A percentile compares a stretch with the other conserved stretches of the same genome.
These are phyloP conservation scores for Periglandula ipomoeae DNA, from an alignment of 2,329 filamentous ascomycete genomes.

Conservation along the genomic window DNA sequence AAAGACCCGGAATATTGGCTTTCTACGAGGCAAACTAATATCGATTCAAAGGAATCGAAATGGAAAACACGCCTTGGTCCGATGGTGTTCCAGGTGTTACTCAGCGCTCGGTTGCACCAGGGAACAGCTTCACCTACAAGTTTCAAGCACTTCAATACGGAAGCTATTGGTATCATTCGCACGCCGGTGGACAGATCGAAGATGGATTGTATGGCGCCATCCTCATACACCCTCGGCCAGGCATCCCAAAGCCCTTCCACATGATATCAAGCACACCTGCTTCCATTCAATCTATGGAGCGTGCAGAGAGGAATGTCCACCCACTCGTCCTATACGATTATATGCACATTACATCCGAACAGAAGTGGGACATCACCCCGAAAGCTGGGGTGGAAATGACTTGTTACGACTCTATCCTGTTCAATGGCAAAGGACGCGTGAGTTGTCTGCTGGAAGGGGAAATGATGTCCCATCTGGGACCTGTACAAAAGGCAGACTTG, in stretches of 20 bases:
- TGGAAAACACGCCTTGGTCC: slow-evolving; percentile 46
- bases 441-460: slow-evolving; percentile 38
- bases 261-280: slow-evolving; percentile 32
- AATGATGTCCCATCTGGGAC: slow-evolving; percentile 28
- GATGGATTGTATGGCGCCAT: slow-evolving; percentile 53
- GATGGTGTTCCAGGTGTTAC: slow-evolving; percentile 51
- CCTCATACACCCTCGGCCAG: slow-evolving; percentile 31
- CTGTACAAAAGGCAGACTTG: slow-evolving; percentile 22
- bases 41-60: slow-evolving; percentile 32
- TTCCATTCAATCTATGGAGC: slow-evolving; percentile 32
- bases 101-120: slow-evolving; percentile 41
- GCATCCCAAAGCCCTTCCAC: slow-evolving; percentile 34
- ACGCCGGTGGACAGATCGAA: slow-evolving; percentile 44
- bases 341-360: slow-evolving; percentile 41
- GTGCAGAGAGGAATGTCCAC: slow-evolving; percentile 36
- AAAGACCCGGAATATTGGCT: no score
- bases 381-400: slow-evolving; percentile 37
- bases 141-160: slow-evolving; percentile 50
- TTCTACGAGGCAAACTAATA: no score
- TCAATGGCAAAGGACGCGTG: slow-evolving; percentile 52
- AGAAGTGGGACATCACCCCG: slow-evolving; percentile 34
- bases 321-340: slow-evolving; percentile 48
- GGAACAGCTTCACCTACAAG: slow-evolving; percentile 30
- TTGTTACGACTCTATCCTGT: slow-evolving; percentile 51
- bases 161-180: slow-evolving; percentile 53